Base-by-base conservation (phyloP, 108 stramenopile species). In the Cyclotella atomus region DNA sequence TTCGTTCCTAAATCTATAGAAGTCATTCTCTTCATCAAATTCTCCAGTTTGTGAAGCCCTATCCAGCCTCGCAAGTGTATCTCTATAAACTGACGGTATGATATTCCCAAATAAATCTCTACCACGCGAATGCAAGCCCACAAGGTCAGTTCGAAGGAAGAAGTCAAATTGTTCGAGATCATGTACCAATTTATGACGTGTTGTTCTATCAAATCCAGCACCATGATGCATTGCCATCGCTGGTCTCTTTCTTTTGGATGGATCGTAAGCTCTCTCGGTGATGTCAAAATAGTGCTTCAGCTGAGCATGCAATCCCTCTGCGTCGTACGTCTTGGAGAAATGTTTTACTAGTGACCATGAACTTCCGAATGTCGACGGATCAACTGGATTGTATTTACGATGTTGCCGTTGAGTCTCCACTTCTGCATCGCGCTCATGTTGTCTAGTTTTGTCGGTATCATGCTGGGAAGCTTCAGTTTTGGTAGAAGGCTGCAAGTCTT, bases 181-280 rank as follows among this genome's bases (percentile, higher is more conserved):
- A 9, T 57, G 55, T 14, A 57, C 3, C 16, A 57, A 27, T 9
- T 24, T 57, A 3, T 57, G 55, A 5, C 55, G 2, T 57, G 55
- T 57, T 27, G 55, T 57, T 9, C 55, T 15, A 9, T 57, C 55
- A 29, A 57, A 57, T 57, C 38, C 12, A 12, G 55, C 55, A 5
- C 55, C 55, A 29, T 15, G 24, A 57, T 29, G 55, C 16, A 15
- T 16, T 57, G 55, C 55, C 25, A 57, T 21, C 3, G 25, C 23
- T 25, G 25, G 55, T 4, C 15, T 27, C 28, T 57, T 57, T 25
- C 38, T 6, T 41, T 41, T 41, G 10, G 38, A 57, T 14, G 55
- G 55, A 57, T 57, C 55, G 55, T 57, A 27, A 9, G 55, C 55
- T 29, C 55, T 25, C 28, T 57, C 55, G 28, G 27, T 57, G 23